These are phyloP conservation scores for Albatrellus sp. DNA, from an alignment of 1,284 basidiomycete species.

Conservation along the genomic window DNA sequence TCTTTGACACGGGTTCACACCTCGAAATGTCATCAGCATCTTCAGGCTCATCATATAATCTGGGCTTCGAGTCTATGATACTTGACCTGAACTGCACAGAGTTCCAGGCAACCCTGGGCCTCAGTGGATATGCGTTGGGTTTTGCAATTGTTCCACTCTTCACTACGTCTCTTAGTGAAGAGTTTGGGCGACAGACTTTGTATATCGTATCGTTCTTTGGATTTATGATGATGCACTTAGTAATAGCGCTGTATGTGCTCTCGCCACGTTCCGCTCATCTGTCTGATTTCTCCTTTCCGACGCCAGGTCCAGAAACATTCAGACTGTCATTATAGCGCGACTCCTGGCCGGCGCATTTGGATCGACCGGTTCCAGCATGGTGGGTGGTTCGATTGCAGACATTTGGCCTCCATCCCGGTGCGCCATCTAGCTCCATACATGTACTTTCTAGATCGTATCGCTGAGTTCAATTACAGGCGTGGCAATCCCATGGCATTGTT, in stretches of 20 bases:
- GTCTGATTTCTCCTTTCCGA: neutral
- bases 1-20: neutral
- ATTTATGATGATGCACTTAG: conserved; percentile 46
- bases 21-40: conserved; percentile 27
- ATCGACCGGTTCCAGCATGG: conserved; percentile 62
- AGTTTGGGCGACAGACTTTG: conserved; percentile 60
- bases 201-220: conserved; percentile 46
- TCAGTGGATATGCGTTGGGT: conserved; percentile 52
- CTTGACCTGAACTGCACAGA: conserved; percentile 47
- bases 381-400: conserved; percentile 68
- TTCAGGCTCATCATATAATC: conserved; percentile 40
- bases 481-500: conserved; percentile 66
- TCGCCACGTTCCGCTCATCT: neutral
- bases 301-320: conserved; percentile 50
- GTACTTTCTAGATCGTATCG: neutral
- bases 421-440: neutral
- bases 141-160: conserved; percentile 63
- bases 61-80: conserved; percentile 50
- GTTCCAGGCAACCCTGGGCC: conserved; percentile 47
- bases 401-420: conserved; percentile 54
- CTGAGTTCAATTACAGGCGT: conserved; percentile 26
- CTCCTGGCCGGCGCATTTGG: conserved; percentile 62
- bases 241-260: conserved; percentile 30
- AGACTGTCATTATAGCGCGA: conserved; percentile 55
- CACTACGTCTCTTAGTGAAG: conserved; percentile 65